Evolutionary conservation across 1,284 basidiomycete genomes (phyloP), one percentile per base, ranked within the genome.

Genomic region (Cyathus olla): DNA sequence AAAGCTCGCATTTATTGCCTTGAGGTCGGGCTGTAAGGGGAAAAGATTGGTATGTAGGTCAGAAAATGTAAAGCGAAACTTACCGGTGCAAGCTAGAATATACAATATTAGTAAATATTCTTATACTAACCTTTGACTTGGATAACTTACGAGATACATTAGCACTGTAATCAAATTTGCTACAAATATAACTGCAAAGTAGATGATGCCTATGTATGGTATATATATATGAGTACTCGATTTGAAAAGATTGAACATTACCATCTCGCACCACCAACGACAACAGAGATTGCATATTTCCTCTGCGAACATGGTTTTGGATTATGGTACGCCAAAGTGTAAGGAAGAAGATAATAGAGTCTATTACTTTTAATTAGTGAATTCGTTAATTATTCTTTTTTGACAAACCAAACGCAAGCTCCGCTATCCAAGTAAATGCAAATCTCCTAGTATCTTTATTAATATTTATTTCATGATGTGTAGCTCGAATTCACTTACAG

Each of bases 341-440:
- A 42, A 75, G 61, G 39, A 73, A 60, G 58, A 79, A 78, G 5
- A 79, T 60, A 6, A 71, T 57, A 0, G 73, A 71, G 59, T 79
- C 77, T 79, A n/a, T n/a, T n/a, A 51, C 13, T 13, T 26, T 24
- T 27, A 46, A 22, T 26, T 3, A 56, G 24, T 46, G 10, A 28
- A 44, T 19, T 39, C 27, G 5, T 37, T 21, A 35, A 37, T 4
- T 31, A 17, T 22, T 11, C 5, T 15, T 31, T 39, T 31, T 15
- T n/a, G n/a, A 37, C 63, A 17, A 50, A 76, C 76, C 76, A 49
- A 79, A 79, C 8, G 66, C 63, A 2, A 78, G 66, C 51, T 79
- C 77, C 27, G 74, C 73, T 19, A 79, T 71, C 76, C 76, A 79
- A 13, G 76, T 77, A 37, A 71, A 75, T 11, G 67, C 71, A 59